These are phyloP conservation scores for Leishmania aethiopica DNA, from an alignment of 208 protist species.

Conservation along the genomic window DNA sequence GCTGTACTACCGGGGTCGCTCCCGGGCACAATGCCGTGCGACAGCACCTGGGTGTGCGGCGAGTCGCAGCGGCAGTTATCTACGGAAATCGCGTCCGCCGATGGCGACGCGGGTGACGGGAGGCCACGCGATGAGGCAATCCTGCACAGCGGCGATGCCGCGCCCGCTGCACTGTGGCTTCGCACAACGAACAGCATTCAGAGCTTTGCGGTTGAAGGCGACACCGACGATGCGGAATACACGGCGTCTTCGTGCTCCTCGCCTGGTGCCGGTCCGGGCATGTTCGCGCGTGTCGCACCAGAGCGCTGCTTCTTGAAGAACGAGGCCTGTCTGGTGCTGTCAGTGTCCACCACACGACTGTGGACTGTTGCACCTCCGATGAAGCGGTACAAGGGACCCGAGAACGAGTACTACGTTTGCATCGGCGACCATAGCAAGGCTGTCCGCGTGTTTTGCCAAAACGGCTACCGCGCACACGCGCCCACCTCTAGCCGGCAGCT, in stretches of 20 bases:
- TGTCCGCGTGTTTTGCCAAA: slow-evolving; percentile 54
- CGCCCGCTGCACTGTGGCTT: neutral
- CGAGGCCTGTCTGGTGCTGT: slow-evolving; percentile 53
- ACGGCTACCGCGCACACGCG: neutral
- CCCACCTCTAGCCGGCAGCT: slow-evolving; percentile 13
- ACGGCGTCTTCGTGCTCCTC: neutral
- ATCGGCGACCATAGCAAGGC: slow-evolving; percentile 39
- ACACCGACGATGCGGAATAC: slow-evolving; percentile 2
- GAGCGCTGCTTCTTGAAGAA: slow-evolving; percentile 32
- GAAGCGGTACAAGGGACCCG: slow-evolving; percentile 11
- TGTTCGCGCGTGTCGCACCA: slow-evolving; percentile 13
- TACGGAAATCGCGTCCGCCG: neutral
- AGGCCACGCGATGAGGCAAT: neutral
- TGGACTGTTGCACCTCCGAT: slow-evolving; percentile 15
- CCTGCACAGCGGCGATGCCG: neutral
- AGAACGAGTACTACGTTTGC: slow-evolving; percentile 38
- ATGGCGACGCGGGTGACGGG: neutral
- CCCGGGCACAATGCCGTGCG: neutral
- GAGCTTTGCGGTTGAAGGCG: neutral
- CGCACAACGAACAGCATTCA: neutral
- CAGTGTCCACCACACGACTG: slow-evolving; percentile 42
- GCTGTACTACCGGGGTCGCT: slow-evolving; percentile 1
- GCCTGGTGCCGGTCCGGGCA: neutral
- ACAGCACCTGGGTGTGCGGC: neutral
- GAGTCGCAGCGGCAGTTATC: neutral